A percentile compares a stretch with the other conserved stretches of the same genome.
phyloP scores from a whole-genome alignment of 371 early-diverging fungal genomes.

The Basidiobolus meristosporus region DNA sequence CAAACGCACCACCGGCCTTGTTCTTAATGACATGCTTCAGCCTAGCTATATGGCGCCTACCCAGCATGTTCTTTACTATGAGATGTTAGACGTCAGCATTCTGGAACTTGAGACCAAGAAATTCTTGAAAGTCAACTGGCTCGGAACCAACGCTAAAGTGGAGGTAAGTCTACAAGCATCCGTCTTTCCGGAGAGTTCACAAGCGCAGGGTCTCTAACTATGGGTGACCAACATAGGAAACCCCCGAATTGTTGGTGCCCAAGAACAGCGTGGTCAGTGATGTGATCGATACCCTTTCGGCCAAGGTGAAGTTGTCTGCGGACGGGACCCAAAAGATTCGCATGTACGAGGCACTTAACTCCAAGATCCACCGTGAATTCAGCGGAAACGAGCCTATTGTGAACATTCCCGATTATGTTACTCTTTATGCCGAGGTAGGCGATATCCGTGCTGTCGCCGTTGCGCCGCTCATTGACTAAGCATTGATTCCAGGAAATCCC shows the following conservation, averaged over 20 bases:
- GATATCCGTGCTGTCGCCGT: not conserved
- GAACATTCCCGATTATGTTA: conserved; percentile 6
- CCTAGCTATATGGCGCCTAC: conserved; percentile 4
- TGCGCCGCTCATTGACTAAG: conserved; percentile 5
- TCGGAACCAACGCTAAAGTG: conserved; percentile 23
- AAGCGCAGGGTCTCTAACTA: no score
- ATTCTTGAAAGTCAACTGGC: conserved; percentile 25
- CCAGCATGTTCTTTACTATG: conserved; percentile 38
- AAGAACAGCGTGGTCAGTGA: conserved; percentile 29
- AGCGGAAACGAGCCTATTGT: conserved; percentile 14
- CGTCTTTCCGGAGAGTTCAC: no score
- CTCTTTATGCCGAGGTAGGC: conserved; percentile 10
- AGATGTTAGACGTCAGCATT: conserved; percentile 58
- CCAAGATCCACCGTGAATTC: conserved; percentile 17
- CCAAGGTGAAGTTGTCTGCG: conserved; percentile 15
- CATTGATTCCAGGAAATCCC: conserved; percentile 26
- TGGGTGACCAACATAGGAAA: conserved; percentile 10
- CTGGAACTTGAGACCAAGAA: conserved; percentile 67
- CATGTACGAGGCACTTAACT: conserved; percentile 15
- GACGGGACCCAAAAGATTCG: conserved; percentile 11
- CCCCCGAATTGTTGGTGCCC: conserved; percentile 27
- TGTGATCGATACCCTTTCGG: conserved; percentile 27
- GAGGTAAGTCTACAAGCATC: no score
- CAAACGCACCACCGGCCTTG: conserved; percentile 18
- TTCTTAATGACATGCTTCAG: conserved; percentile 38